A percentile compares a stretch with the other conserved stretches of the same genome.
Conservation (phyloP, 164 flowering plant genomes). For the Aristolochia contorta region DNA sequence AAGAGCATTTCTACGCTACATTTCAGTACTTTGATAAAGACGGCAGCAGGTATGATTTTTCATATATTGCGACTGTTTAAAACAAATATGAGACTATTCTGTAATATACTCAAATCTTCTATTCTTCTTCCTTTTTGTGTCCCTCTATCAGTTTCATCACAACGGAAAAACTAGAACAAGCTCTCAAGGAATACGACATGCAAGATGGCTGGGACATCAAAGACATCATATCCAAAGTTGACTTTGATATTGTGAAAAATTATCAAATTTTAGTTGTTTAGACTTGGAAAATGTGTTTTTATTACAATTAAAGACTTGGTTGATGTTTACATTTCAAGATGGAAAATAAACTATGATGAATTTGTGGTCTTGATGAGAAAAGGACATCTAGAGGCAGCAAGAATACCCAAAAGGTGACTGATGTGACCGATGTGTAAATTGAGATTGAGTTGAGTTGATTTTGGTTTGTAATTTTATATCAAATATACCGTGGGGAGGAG, state of each 20-base stretch:
- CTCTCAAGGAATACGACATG: conserved; percentile 80
- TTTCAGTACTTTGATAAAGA: conserved; percentile 93
- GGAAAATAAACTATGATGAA: conserved; percentile 82
- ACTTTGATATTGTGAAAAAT: conserved; percentile 63
- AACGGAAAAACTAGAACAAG: conserved; percentile 87
- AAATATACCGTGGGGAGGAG: conserved; percentile 1
- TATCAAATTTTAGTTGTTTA: neutral
- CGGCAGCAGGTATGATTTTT: conserved; percentile 60
- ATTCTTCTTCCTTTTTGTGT: neutral
- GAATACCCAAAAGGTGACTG: conserved; percentile 55
- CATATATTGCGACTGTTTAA: neutral
- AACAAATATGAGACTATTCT: too few species aligned
- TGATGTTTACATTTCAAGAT: conserved; percentile 33
- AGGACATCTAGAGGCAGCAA: conserved; percentile 54
- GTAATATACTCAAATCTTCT: neutral
- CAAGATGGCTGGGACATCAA: conserved; percentile 72
- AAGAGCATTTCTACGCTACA: conserved; percentile 92
- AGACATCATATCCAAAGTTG: conserved; percentile 87
- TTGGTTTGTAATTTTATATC: neutral
- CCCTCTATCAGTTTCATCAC: conserved; percentile 53
- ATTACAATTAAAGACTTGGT: neutral
- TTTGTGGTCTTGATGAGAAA: conserved; percentile 90
- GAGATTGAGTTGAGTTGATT: neutral
- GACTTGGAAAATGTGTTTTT: too few species aligned
- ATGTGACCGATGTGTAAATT: conserved; percentile 17